Percentiles rank a stretch among this genome's conserved stretches.
These are phyloP conservation scores for Excoecaria agallocha DNA, from an alignment of 345 rosid species.

Conservation along the genomic window DNA sequence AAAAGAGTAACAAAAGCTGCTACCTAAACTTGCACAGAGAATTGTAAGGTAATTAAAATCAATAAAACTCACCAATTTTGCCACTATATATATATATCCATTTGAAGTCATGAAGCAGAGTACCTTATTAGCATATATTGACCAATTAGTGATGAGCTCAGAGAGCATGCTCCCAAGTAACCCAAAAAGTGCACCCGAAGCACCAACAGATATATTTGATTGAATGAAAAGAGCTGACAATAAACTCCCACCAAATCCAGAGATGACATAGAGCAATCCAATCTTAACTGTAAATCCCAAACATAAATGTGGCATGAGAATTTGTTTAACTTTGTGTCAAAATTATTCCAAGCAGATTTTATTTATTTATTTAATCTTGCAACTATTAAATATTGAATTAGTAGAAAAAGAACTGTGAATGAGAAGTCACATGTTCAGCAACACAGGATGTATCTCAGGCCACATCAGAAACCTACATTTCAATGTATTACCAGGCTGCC, in stretches of 20 bases:
- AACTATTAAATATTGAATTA: background rate
- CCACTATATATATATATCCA: background rate
- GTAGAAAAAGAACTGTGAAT: background rate
- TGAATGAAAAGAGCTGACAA: conserved; percentile 83
- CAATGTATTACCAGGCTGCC: background rate
- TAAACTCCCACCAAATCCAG: conserved; percentile 95
- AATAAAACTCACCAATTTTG: background rate
- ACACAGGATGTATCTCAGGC: background rate
- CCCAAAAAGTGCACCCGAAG: conserved; percentile 96
- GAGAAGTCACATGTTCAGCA: background rate
- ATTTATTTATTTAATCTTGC: background rate
- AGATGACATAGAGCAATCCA: conserved; percentile 78
- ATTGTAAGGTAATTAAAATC: background rate
- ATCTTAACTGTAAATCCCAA: conserved; percentile 46
- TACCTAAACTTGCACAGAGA: conserved; percentile 36
- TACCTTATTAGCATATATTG: conserved; percentile 87
- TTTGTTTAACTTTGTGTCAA: background rate
- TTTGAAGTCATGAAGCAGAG: background rate
- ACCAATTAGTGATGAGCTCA: conserved; percentile 91
- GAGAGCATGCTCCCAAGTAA: conserved; percentile 95
- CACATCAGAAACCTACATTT: background rate
- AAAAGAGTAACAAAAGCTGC: conserved; percentile 69
- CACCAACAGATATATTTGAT: conserved; percentile 84
- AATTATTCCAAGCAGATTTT: background rate
- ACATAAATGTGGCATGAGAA: background rate